phyloP scores from a whole-genome alignment of 108 stramenopile species.

The Conticribra guillardii region DNA sequence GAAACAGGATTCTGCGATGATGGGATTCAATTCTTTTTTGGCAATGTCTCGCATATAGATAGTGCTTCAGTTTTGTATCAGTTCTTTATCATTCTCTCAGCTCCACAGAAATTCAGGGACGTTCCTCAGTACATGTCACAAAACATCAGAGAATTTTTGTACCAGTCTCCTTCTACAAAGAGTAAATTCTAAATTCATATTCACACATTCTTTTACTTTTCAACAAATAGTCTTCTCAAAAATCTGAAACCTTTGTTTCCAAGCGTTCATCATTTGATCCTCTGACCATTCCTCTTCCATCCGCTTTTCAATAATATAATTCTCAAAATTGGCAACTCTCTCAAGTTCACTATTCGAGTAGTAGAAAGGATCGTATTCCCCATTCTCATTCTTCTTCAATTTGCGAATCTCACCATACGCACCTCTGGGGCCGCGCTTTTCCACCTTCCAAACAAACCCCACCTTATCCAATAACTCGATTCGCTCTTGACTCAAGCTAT shows the following conservation, averaged over 20 bases:
- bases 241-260: neutral
- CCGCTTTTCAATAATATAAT: neutral
- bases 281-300: neutral
- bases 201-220: too few species aligned
- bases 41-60: too few species aligned
- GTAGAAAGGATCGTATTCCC: neutral
- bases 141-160: too few species aligned
- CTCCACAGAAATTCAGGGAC: too few species aligned
- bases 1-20: too few species aligned
- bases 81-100: too few species aligned
- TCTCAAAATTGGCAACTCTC: neutral
- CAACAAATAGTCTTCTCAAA: too few species aligned
- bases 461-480: slow-evolving; percentile 19
- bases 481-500: slow-evolving; percentile 9
- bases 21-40: too few species aligned
- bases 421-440: slow-evolving; percentile 15
- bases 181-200: too few species aligned
- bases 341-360: neutral
- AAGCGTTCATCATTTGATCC: neutral
- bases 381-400: neutral
- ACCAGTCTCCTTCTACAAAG: too few species aligned
- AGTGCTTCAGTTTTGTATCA: too few species aligned
- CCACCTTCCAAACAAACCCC: slow-evolving; percentile 33
- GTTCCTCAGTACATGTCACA: too few species aligned
- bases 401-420: neutral